Evolutionary conservation across 495 filamentous ascomycete genomes (phyloP), one percentile per base, ranked within the genome.

Genomic region (Penicillium argentinense): DNA sequence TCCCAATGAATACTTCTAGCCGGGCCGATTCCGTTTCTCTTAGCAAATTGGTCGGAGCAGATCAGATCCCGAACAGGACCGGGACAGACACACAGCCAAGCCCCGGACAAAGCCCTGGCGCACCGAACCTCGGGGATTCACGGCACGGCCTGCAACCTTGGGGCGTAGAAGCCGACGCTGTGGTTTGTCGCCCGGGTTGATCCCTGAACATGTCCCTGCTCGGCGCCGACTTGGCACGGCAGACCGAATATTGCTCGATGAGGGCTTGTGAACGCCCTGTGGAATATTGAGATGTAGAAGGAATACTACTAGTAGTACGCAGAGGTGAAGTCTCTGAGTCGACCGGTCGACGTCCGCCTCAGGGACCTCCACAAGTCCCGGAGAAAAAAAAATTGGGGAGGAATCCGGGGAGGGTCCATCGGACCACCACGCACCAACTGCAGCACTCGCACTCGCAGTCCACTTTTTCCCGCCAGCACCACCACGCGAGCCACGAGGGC

Each of bases 351-450:
- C 21, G 11, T 12, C 17, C 33, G 18, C 33, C 9, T 11, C 25
- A 5, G 13, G 38, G n/a, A 27, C 39, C 39, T 42, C 39, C 39
- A 7, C 24, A 30, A 1, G 37, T 39, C 37, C 24, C 16, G 39
- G 39, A 42, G 39, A 27, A 42, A 39, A 32, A 39, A 37, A 43
- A 50, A 43, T 16, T 16, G 37, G 33, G 23, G 23, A 45, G 47
- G 40, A 49, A 44, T 58, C 55, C 36, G 55, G 55, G 55, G 55
- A 39, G 34, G 33, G 27, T 46, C 42, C 45, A 54, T 46, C 29
- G 26, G 32, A 36, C 49, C 49, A 42, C 32, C 43, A 40, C 14
- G 9, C 5, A 33, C 32, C 13, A 23, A 19, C 25, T 34, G 2
- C 14, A 13, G 9, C 12, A 9, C 29, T 14, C 29, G 17, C 13